Evolutionary conservation across 2,329 filamentous ascomycete species (phyloP).

Genomic region (Alternaria incomplexa): DNA sequence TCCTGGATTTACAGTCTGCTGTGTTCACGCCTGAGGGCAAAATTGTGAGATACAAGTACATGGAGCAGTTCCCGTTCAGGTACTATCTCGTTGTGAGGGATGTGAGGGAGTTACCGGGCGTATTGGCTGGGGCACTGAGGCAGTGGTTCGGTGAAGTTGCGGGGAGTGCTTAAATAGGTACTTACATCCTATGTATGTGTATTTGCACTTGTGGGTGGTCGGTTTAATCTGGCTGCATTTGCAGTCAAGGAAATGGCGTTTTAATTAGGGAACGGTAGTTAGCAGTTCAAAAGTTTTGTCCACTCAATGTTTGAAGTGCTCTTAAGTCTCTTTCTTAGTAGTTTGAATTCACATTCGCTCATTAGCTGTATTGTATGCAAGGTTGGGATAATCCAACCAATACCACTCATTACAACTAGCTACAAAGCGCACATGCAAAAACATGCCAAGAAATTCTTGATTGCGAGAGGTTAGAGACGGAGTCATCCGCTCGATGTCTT

Average conservation of each 20-base stretch:
- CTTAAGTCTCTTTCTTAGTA: background rate
- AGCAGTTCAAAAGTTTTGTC: background rate
- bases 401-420: background rate
- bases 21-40: conserved; percentile 74
- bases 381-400: background rate
- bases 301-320: background rate
- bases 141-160: conserved; percentile 90
- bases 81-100: conserved; percentile 96
- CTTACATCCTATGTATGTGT: background rate
- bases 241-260: background rate
- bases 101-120: conserved; percentile 86
- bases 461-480: background rate
- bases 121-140: conserved; percentile 84
- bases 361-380: background rate
- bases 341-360: background rate
- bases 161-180: conserved; percentile 37
- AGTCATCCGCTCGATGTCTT: background rate
- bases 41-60: conserved; percentile 85
- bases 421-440: background rate
- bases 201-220: background rate
- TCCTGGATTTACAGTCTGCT: conserved; percentile 87
- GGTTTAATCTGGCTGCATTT: background rate
- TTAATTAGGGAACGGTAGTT: background rate
- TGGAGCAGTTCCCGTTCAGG: conserved; percentile 95
- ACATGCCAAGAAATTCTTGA: background rate